These are phyloP conservation scores for Candida khao-thaluensis DNA, from an alignment of 805 yeast genomes.

Conservation along the genomic window DNA sequence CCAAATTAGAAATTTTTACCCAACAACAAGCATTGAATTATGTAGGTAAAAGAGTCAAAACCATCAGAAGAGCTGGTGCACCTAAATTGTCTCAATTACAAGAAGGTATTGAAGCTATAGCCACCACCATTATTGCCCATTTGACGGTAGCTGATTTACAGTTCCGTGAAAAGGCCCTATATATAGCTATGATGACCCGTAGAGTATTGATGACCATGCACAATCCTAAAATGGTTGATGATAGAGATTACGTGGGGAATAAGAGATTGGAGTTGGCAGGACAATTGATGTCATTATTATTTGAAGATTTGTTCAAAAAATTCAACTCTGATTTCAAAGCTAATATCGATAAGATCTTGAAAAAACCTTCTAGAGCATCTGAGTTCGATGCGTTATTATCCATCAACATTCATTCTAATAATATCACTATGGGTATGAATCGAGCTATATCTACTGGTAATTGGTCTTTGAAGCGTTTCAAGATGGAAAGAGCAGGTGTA, in stretches of 20 bases:
- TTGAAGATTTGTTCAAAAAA: slow-evolving; percentile 96
- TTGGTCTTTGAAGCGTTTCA: slow-evolving; percentile 97
- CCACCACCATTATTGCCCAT: slow-evolving; percentile 95
- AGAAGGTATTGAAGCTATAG: slow-evolving; percentile 96
- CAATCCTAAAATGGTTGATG: slow-evolving; percentile 94
- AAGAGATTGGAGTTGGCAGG: slow-evolving; percentile 97
- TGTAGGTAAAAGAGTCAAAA: slow-evolving; percentile 87
- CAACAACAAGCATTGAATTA: slow-evolving; percentile 93
- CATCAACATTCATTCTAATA: slow-evolving; percentile 87
- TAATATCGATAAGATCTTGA: slow-evolving; percentile 87
- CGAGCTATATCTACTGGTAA: slow-evolving; percentile 98
- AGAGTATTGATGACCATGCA: slow-evolving; percentile 94
- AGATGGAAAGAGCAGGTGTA: slow-evolving; percentile 99
- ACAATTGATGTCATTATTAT: slow-evolving; percentile 88
- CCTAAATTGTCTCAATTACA: slow-evolving; percentile 79
- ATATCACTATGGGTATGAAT: slow-evolving; percentile 90
- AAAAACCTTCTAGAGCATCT: slow-evolving; percentile 90
- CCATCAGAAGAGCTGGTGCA: slow-evolving; percentile 81
- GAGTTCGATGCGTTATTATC: slow-evolving; percentile 92
- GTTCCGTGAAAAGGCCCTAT: slow-evolving; percentile 90
- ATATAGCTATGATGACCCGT: slow-evolving; percentile 94
- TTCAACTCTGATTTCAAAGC: slow-evolving; percentile 94
- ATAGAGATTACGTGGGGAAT: slow-evolving; percentile 97
- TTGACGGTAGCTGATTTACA: slow-evolving; percentile 80
- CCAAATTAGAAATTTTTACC: slow-evolving; percentile 78